phyloP scores from a whole-genome alignment of 805 yeast species.

The Cyberlindnera petersonii region DNA sequence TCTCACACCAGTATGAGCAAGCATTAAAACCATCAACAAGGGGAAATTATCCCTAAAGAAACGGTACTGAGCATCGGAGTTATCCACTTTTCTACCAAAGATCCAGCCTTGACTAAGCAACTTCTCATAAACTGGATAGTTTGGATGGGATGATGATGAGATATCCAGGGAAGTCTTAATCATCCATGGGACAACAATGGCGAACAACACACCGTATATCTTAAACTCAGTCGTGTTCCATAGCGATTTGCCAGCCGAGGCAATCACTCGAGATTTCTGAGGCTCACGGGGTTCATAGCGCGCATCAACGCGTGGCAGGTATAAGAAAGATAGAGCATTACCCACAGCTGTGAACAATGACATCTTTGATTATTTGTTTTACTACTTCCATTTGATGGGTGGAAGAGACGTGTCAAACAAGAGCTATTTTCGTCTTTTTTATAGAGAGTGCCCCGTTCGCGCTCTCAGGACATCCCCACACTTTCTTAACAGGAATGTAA shows the following conservation, averaged over 20 bases:
- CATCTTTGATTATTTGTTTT: slow-evolving; percentile 2
- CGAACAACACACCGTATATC: slow-evolving; percentile 59
- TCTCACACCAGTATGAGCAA: slow-evolving; percentile 53
- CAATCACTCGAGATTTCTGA: slow-evolving; percentile 11
- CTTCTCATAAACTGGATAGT: slow-evolving; percentile 59
- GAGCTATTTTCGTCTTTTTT: too few species aligned
- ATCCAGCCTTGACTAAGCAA: slow-evolving; percentile 82
- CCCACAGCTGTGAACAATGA: slow-evolving; percentile 12
- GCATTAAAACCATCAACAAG: slow-evolving; percentile 51
- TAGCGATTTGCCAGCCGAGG: slow-evolving; percentile 35
- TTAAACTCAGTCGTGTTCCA: slow-evolving; percentile 80
- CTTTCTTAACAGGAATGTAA: too few species aligned
- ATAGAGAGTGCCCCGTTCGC: too few species aligned
- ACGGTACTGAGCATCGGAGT: slow-evolving; percentile 84
- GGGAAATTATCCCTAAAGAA: slow-evolving; percentile 82
- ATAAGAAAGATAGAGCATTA: slow-evolving; percentile 24
- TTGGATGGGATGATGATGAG: slow-evolving; percentile 68
- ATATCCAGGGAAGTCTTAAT: slow-evolving; percentile 77
- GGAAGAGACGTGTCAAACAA: too few species aligned
- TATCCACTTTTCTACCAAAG: slow-evolving; percentile 85
- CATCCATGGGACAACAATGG: slow-evolving; percentile 77
- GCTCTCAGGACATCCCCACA: too few species aligned
- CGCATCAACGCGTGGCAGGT: slow-evolving; percentile 40
- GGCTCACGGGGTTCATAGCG: slow-evolving; percentile 29
- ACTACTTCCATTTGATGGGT: too few species aligned